These are phyloP conservation scores for Asterophora lycoperdoides DNA, from an alignment of 768 basidiomycete species.

Conservation along the genomic window DNA sequence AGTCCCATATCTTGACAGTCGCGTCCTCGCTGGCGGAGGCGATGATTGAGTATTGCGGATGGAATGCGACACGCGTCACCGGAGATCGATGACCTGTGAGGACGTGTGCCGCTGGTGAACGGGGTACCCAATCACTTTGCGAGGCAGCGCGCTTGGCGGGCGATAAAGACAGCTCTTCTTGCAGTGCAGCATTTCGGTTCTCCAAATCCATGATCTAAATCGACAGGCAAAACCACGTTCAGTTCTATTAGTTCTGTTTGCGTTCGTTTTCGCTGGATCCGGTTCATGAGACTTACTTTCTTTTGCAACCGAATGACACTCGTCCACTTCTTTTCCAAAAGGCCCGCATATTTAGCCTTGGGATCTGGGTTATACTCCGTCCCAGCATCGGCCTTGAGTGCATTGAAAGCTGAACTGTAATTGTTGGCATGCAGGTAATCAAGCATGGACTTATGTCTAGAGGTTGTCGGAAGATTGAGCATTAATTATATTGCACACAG, in stretches of 20 bases:
- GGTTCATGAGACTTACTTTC: conserved; percentile 52
- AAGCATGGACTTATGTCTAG: conserved; percentile 75
- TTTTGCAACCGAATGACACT: conserved; percentile 93
- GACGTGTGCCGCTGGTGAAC: conserved; percentile 76
- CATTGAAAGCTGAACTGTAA: conserved; percentile 58
- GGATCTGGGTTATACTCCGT: conserved; percentile 76
- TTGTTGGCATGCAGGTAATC: conserved; percentile 70
- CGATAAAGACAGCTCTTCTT: conserved; percentile 60
- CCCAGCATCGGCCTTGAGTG: conserved; percentile 50
- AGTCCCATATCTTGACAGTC: conserved; percentile 93
- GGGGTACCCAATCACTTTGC: conserved; percentile 84
- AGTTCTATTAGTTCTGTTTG: conserved; percentile 3
- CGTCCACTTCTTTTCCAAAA: conserved; percentile 98
- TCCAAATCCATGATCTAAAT: conserved; percentile 92
- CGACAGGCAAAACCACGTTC: background rate
- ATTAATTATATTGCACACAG: background rate
- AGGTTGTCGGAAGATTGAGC: conserved; percentile 6
- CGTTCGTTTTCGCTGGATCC: background rate
- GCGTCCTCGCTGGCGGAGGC: conserved; percentile 88
- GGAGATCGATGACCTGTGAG: conserved; percentile 73
- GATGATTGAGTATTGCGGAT: conserved; percentile 77
- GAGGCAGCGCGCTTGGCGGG: conserved; percentile 53
- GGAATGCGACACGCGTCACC: conserved; percentile 79
- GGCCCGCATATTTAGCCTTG: conserved; percentile 78
- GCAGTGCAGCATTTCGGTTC: conserved; percentile 71